Base-by-base conservation (phyloP, 805 yeast species). In the Kockiozyma suomiensis region DNA sequence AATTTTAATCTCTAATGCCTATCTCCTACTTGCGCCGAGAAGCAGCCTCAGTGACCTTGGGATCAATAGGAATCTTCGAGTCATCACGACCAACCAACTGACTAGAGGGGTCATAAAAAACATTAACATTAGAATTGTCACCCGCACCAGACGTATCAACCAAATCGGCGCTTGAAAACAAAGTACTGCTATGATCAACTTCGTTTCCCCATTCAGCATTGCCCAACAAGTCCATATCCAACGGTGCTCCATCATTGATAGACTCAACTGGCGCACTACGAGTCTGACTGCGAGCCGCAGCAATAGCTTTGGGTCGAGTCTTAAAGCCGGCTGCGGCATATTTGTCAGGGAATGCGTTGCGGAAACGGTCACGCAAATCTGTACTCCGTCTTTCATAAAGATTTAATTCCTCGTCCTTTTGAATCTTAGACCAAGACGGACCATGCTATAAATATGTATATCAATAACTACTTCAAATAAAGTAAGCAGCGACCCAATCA, bases 341-440 rank as follows among this genome's bases (percentile, higher is more conserved):
- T 23, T 74, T 67, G 32, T 76, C 77, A 4, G 80, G 80, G 68
- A 75, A 77, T 28, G 80, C 80, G 64, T 77, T 77, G 37, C 80
- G 69, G 70, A 77, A 77, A 45, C 80, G 69, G 65, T 77, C 81
- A 13, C 81, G 72, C 55, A 77, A 68, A 54, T 77, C 81, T 2
- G 80, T 77, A 23, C 78, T 72, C 25, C 81, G 75, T 47, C 81
- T 71, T 54, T 73, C 76, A 51, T 67, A 66, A 38, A 78, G 69
- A 13, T 72, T 72, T 48, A 77, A 68, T 17, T 67, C 62, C 43
- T 72, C 71, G 64, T 77, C 81, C 19, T 77, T 73, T 66, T 77
- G 80, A 58, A 77, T 77, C 66, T 76, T 77, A 58, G 77, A 71
- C 81, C 81, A 77, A 3, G 79, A 76, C 3, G 80, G 78, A 19